A percentile compares a stretch with the other conserved stretches of the same genome.
phyloP scores from a whole-genome alignment of 768 basidiomycete genomes.

The Royoungia palumana region DNA sequence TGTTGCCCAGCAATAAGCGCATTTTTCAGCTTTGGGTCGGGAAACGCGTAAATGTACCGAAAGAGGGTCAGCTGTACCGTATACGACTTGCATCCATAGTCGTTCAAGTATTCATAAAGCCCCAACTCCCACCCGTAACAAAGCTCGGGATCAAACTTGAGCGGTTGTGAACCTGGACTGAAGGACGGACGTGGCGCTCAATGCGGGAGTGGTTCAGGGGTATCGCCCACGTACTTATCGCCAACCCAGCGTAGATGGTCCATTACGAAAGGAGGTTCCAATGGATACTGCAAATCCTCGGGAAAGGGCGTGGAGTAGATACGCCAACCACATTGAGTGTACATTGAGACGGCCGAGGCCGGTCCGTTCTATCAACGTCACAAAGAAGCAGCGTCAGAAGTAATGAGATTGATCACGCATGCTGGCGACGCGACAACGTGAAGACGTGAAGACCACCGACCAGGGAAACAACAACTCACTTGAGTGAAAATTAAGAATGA shows the following conservation, averaged over 20 bases:
- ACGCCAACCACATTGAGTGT: slow-evolving; percentile 36
- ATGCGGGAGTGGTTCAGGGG: slow-evolving; percentile 24
- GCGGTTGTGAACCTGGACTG: slow-evolving; percentile 10
- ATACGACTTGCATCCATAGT: not conserved
- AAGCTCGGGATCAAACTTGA: slow-evolving; percentile 14
- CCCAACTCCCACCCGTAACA: slow-evolving; percentile 16
- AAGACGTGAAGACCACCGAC: not conserved
- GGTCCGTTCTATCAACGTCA: slow-evolving; percentile 35
- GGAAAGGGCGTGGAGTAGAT: slow-evolving; percentile 12
- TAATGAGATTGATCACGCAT: slow-evolving; percentile 38
- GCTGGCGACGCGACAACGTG: not conserved
- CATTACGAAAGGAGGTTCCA: slow-evolving; percentile 16
- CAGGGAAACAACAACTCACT: slow-evolving; percentile 31
- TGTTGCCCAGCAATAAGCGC: slow-evolving; percentile 9
- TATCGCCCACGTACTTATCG: slow-evolving; percentile 32
- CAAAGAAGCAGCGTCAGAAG: slow-evolving; percentile 38
- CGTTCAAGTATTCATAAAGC: not conserved
- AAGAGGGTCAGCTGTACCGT: slow-evolving; percentile 18
- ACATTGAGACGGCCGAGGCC: slow-evolving; percentile 34
- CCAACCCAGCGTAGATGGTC: slow-evolving; percentile 27
- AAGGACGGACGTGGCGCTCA: slow-evolving; percentile 5
- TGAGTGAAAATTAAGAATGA: slow-evolving; percentile 47
- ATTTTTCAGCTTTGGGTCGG: not conserved
- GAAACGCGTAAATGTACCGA: slow-evolving; percentile 25
- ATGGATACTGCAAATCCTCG: not conserved